phyloP scores from a whole-genome alignment of 345 rosid genomes.

The Citrus medica region DNA sequence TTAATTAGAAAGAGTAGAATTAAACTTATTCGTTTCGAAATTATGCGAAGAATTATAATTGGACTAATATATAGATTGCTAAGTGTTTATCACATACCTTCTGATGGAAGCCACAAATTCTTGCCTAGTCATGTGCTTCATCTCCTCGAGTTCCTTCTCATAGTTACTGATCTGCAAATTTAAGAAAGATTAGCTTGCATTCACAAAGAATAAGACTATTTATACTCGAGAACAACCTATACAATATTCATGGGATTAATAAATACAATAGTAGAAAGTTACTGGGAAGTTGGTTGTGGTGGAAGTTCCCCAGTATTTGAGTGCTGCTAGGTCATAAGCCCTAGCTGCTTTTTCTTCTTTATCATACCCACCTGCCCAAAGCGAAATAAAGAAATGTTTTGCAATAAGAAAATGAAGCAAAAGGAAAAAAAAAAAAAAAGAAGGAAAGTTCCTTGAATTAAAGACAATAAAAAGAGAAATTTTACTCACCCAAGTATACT shows the following conservation, averaged over 20 bases:
- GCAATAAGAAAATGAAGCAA: neutral
- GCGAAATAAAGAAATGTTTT: neutral
- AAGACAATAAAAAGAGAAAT: neutral
- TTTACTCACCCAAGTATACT: constrained; percentile 86
- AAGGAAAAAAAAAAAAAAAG: neutral
- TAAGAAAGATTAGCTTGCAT: neutral
- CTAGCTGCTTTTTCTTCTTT: constrained; percentile 99
- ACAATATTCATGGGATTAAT: too few relatives aligned
- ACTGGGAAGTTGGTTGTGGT: constrained; percentile 97
- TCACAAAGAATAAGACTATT: neutral
- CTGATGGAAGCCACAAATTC: constrained; percentile 96
- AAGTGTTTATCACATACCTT: constrained; percentile 44
- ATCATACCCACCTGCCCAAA: constrained; percentile 84
- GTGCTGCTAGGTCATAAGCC: constrained; percentile 94
- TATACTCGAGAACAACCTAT: neutral
- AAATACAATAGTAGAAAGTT: neutral
- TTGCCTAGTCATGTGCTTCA: constrained; percentile 99
- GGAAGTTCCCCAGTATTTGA: constrained; percentile 97
- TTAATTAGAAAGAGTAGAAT: neutral
- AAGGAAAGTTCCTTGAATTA: too few relatives aligned
- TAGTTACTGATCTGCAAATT: constrained; percentile 72
- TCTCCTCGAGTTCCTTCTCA: constrained; percentile 95
- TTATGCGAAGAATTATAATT: neutral
- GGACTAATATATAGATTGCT: neutral
- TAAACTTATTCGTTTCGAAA: too few relatives aligned